Conservation (phyloP, 139 green algal species). For the Chlamydomonas incerta region DNA sequence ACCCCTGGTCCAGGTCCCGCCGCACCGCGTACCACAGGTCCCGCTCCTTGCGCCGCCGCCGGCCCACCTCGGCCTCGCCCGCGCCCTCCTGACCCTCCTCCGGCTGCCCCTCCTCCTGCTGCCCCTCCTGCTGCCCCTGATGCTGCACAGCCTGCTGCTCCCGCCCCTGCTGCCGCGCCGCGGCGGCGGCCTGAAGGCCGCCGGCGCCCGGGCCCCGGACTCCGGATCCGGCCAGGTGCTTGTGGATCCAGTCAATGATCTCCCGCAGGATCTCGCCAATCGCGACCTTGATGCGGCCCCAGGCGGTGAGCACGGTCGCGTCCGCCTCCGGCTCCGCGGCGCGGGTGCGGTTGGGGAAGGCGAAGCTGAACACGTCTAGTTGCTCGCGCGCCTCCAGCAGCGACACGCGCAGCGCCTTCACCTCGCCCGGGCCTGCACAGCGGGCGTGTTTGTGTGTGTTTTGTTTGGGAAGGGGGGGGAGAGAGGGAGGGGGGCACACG, state of each 20-base stretch:
- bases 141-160: too few relatives aligned
- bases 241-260: neutral
- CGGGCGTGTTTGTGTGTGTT: too few relatives aligned
- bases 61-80: too few relatives aligned
- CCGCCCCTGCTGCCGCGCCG: too few relatives aligned
- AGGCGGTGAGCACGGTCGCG: neutral
- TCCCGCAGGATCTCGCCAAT: neutral
- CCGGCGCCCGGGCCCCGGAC: too few relatives aligned
- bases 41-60: neutral
- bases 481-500: too few relatives aligned
- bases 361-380: slow-evolving; percentile 1
- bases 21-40: neutral
- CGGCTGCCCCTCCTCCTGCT: too few relatives aligned
- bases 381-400: neutral
- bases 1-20: neutral
- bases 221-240: neutral
- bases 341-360: neutral
- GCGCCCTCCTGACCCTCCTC: too few relatives aligned
- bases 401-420: slow-evolving; percentile 2
- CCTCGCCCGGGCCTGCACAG: neutral
- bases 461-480: neutral
- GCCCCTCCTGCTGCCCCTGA: too few relatives aligned
- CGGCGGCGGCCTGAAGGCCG: too few relatives aligned
- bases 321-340: too few relatives aligned
- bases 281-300: neutral